A percentile compares a stretch with the other conserved stretches of the same genome.
These are phyloP conservation scores for Delphinella strobiligena DNA, from an alignment of 2,329 filamentous ascomycete species.

Conservation along the genomic window DNA sequence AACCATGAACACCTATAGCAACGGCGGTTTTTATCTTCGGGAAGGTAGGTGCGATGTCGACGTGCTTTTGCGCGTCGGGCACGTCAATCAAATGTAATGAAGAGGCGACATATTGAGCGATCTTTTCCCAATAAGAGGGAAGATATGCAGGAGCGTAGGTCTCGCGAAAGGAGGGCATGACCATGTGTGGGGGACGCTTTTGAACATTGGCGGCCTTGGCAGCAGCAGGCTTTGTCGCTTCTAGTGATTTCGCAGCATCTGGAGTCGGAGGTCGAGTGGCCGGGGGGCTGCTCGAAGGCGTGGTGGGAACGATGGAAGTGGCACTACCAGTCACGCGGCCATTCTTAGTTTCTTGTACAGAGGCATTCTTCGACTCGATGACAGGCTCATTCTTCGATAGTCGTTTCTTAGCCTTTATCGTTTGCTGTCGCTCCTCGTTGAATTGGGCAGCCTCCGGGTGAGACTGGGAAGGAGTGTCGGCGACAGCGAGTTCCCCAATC, in stretches of 20 bases:
- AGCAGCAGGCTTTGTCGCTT: background rate
- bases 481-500: slow-evolving; percentile 38
- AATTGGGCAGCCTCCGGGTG: slow-evolving; percentile 40
- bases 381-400: too few species aligned
- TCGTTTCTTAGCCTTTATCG: slow-evolving; percentile 13
- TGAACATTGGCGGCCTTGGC: background rate
- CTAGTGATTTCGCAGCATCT: slow-evolving; percentile 1
- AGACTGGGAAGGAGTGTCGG: slow-evolving; percentile 37
- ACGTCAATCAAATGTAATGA: slow-evolving; percentile 20
- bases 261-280: background rate
- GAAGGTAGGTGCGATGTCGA: slow-evolving; percentile 56
- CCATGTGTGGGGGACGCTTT: slow-evolving; percentile 39
- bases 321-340: background rate
- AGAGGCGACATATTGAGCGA: slow-evolving; percentile 25
- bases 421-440: slow-evolving; percentile 27
- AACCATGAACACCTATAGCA: slow-evolving; percentile 87
- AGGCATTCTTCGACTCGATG: slow-evolving; percentile 13
- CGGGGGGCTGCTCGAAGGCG: background rate
- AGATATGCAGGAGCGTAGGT: slow-evolving; percentile 46
- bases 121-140: slow-evolving; percentile 31
- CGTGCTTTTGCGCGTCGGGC: slow-evolving; percentile 47
- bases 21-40: slow-evolving; percentile 68
- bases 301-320: background rate
- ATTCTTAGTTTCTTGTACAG: slow-evolving; percentile 8
- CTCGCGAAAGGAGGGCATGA: slow-evolving; percentile 56